Percentiles rank a stretch among this genome's conserved stretches.
Conservation (phyloP, 768 basidiomycete genomes). For the Boletus barrowsii region DNA sequence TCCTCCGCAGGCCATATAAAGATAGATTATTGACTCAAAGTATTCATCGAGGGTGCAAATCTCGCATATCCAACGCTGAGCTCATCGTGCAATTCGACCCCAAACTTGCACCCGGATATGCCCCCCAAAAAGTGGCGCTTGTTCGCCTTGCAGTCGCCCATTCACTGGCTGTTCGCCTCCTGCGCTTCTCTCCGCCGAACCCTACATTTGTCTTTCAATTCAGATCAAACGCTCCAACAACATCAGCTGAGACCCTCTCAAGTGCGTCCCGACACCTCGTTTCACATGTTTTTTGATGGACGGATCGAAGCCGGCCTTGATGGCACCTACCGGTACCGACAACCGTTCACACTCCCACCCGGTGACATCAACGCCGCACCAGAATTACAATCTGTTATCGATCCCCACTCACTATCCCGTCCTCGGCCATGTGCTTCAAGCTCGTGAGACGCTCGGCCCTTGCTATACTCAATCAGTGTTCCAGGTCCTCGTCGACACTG, state of each 20-base stretch:
- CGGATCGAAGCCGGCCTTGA: conserved; percentile 10
- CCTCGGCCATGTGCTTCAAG: background rate
- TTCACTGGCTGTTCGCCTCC: background rate
- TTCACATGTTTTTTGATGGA: conserved; percentile 13
- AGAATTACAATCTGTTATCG: conserved; percentile 1
- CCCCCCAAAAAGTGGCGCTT: background rate
- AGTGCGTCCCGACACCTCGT: conserved; percentile 20
- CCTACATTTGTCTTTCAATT: background rate
- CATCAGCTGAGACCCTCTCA: conserved; percentile 6
- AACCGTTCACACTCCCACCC: conserved; percentile 5
- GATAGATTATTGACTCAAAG: conserved; percentile 8
- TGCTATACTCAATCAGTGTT: no score
- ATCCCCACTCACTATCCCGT: background rate
- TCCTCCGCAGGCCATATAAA: conserved; percentile 6
- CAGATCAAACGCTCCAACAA: background rate
- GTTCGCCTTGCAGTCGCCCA: background rate
- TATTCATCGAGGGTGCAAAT: conserved; percentile 8
- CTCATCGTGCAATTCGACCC: background rate
- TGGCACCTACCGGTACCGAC: conserved; percentile 6
- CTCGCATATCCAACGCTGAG: conserved; percentile 1
- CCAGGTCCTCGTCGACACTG: background rate
- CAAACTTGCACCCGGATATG: background rate
- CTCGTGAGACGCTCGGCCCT: background rate
- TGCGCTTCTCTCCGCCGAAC: conserved; percentile 3
- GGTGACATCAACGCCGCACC: conserved; percentile 3